Evolutionary conservation across 2,329 filamentous ascomycete genomes (phyloP), one percentile per base, ranked within the genome.

Genomic region (Amylocarpus encephaloides): DNA sequence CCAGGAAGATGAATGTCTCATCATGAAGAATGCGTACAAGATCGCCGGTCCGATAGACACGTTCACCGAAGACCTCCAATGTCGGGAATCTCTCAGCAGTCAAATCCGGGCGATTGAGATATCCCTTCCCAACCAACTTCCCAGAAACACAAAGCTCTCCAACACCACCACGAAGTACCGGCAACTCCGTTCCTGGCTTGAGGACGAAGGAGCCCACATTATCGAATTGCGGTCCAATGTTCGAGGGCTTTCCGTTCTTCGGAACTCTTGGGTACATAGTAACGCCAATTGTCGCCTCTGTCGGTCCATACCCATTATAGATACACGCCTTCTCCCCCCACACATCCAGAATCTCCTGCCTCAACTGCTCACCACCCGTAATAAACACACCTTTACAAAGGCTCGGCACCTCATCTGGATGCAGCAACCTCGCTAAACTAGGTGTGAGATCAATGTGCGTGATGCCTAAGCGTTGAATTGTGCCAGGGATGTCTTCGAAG

Each of bases 371-470:
- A 2, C 91, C 91, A 6, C 92, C 91, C 0, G 91, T 95, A 57
- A 96, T 95, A 65, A 96, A 96, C 0, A 95, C 86, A 2, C 92
- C 90, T 42, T 77, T 78, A 57, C 85, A 88, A 1, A 96, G 72
- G 26, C 77, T 85, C 1, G 91, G 90, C 0, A 92, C 87, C 39
- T 94, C 86, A 30, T 87, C 76, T 0, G 91, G 92, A 51, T 85
- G 82, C 1, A 93, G 70, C 9, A 95, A 72, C 5, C 86, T 78
- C 2, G 91, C 91, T 13, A 96, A 72, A 65, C 88, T 95, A 0
- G 91, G 92, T 0, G 91, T 96, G 2, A 96, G 73, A 66, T 96
- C 91, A 48, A 96, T 89, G 62, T 96, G 91, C 0, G 91, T 95
- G 55, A 96, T 92, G 7, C 73, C 70, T 3, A 95, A 74, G 18